A percentile compares a stretch with the other conserved stretches of the same genome.
Conservation (phyloP, 257 asterid genomes). For the Paraleonurus japonicus region DNA sequence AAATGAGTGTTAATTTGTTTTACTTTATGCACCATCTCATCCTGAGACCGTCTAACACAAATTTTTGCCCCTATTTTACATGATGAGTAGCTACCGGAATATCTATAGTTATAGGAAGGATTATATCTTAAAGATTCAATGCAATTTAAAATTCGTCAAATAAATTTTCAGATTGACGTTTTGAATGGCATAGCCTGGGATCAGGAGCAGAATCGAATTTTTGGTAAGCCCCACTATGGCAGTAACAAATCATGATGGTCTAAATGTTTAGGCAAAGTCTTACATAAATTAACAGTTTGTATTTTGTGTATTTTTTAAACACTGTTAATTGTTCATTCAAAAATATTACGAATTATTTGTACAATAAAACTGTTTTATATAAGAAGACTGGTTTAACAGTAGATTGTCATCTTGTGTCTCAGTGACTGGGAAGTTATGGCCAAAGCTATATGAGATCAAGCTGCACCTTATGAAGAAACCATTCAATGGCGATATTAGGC, state of each 20-base stretch:
- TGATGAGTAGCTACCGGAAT: background rate
- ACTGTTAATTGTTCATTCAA: no score
- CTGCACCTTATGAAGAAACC: slow-evolving; percentile 40
- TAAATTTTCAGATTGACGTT: slow-evolving; percentile 72
- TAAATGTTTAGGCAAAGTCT: no score
- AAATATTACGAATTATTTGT: no score
- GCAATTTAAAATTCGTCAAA: background rate
- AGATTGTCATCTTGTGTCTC: no score
- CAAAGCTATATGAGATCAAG: slow-evolving; percentile 60
- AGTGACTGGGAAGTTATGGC: slow-evolving; percentile 87
- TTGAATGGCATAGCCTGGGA: slow-evolving; percentile 98
- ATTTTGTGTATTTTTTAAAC: no score
- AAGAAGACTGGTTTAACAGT: no score
- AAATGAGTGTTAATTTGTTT: no score
- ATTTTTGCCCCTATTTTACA: no score
- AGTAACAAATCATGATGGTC: background rate
- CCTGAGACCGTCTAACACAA: no score
- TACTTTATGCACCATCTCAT: no score
- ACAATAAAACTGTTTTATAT: no score
- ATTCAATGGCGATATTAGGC: slow-evolving; percentile 38
- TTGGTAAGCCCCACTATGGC: slow-evolving; percentile 46
- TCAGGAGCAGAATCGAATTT: slow-evolving; percentile 48
- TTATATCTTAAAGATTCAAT: background rate
- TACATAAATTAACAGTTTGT: no score
- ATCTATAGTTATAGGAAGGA: background rate